Evolutionary conservation across 1,284 basidiomycete genomes (phyloP).

Genomic region (Microbotryum intermedium): DNA sequence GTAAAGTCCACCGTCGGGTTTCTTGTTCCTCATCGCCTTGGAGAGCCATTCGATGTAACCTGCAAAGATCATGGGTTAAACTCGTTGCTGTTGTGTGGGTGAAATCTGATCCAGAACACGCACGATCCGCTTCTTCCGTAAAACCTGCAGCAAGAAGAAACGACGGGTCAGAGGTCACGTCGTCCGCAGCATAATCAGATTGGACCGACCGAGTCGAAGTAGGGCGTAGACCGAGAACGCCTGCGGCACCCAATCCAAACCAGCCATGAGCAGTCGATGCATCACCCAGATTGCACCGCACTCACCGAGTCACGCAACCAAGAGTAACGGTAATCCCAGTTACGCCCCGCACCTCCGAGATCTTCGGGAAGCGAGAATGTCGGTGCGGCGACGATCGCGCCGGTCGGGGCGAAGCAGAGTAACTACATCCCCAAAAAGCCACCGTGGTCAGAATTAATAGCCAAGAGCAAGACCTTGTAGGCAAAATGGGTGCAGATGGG

Average conservation of each 20-base stretch:
- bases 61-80: conserved; percentile 37
- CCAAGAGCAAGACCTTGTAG: background rate
- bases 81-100: conserved; percentile 1
- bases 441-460: background rate
- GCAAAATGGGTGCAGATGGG: conserved; percentile 4
- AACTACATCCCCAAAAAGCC: conserved; percentile 38
- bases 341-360: conserved; percentile 66
- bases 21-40: conserved; percentile 37
- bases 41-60: conserved; percentile 60
- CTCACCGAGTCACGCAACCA: conserved; percentile 64
- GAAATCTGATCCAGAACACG: conserved; percentile 21
- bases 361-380: conserved; percentile 87
- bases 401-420: conserved; percentile 73
- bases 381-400: conserved; percentile 82
- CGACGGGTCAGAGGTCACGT: too few species aligned
- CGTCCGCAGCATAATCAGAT: too few species aligned
- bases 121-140: conserved; percentile 75
- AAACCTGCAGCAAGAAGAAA: conserved; percentile 46
- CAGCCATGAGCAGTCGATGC: too few species aligned
- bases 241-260: too few species aligned
- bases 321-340: conserved; percentile 53
- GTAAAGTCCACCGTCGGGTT: conserved; percentile 66
- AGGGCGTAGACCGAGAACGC: conserved; percentile 86
- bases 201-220: conserved; percentile 54
- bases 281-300: too few species aligned